These are phyloP conservation scores for Metschnikowia kunwiensis DNA, from an alignment of 805 yeast species.

Conservation along the genomic window DNA sequence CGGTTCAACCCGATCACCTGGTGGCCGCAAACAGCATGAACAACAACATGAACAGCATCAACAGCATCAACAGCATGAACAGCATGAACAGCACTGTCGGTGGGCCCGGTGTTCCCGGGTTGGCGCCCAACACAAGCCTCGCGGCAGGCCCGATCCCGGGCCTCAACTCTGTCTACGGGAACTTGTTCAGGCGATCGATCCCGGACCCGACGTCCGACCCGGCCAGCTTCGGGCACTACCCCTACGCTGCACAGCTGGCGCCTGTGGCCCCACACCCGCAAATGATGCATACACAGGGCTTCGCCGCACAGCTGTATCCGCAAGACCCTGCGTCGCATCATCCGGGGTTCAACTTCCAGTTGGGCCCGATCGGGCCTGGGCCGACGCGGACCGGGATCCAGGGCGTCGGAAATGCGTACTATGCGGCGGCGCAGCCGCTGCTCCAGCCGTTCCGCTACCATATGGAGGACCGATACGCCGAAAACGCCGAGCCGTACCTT, in stretches of 20 bases:
- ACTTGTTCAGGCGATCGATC: slow-evolving; percentile 1
- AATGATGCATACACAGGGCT: slow-evolving; percentile 1
- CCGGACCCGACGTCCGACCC: slow-evolving; percentile 4
- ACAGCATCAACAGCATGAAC: no score
- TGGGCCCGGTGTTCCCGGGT: slow-evolving; percentile 1
- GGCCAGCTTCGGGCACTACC: slow-evolving; percentile 1
- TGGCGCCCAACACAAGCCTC: no score
- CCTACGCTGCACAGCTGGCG: slow-evolving; percentile 1
- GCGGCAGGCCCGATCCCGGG: slow-evolving; percentile 2
- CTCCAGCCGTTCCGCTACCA: slow-evolving; percentile 3
- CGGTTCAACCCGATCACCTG: neutral
- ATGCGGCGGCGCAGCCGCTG: slow-evolving; percentile 1
- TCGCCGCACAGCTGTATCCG: neutral
- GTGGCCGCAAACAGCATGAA: neutral
- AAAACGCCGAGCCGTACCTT: neutral
- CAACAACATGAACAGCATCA: no score
- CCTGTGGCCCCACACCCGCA: slow-evolving; percentile 2
- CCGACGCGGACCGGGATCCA: neutral
- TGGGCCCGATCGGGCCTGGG: slow-evolving; percentile 3
- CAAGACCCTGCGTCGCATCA: slow-evolving; percentile 2
- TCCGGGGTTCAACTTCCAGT: slow-evolving; percentile 1
- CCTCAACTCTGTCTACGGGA: slow-evolving; percentile 3
- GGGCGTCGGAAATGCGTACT: neutral
- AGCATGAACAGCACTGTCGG: no score
- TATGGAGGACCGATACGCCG: slow-evolving; percentile 4